Conservation (phyloP, 176 grass and related monocot species). For the Miscanthus lutarioriparius region DNA sequence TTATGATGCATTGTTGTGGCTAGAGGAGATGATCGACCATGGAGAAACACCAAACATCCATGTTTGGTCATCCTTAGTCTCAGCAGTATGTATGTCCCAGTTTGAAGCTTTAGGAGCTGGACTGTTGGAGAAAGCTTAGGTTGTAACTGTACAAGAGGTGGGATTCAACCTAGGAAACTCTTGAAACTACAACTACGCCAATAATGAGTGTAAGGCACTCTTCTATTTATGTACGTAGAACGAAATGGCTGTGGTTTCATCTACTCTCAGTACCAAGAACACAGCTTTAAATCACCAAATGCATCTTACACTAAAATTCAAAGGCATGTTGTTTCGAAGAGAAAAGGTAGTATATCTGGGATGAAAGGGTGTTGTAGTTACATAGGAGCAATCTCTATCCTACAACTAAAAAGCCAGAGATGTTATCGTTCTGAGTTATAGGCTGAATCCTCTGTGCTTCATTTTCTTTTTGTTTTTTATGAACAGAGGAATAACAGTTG, state of each 20-base stretch:
- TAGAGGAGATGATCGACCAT: constrained; percentile 83
- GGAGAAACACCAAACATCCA: constrained; percentile 49
- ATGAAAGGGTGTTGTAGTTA: neutral
- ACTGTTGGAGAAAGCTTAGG: neutral
- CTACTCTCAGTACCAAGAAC: neutral
- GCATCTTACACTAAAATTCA: neutral
- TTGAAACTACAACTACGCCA: neutral
- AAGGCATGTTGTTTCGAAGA: neutral
- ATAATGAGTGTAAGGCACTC: neutral
- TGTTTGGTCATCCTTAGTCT: constrained; percentile 64
- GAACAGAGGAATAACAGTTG: neutral
- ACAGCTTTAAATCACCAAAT: neutral
- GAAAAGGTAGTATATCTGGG: neutral
- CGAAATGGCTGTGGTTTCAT: neutral
- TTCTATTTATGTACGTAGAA: too few relatives aligned
- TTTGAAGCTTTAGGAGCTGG: constrained; percentile 22
- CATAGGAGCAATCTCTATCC: neutral
- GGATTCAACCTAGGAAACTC: neutral
- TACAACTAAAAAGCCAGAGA: neutral
- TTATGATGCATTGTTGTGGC: constrained; percentile 79
- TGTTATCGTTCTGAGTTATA: neutral
- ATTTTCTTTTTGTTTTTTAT: neutral
- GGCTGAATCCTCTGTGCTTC: neutral
- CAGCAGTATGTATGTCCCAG: constrained; percentile 24
- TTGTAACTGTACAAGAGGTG: neutral